phyloP scores from a whole-genome alignment of 176 grass and related monocot species.

The Oryza glumipatula region DNA sequence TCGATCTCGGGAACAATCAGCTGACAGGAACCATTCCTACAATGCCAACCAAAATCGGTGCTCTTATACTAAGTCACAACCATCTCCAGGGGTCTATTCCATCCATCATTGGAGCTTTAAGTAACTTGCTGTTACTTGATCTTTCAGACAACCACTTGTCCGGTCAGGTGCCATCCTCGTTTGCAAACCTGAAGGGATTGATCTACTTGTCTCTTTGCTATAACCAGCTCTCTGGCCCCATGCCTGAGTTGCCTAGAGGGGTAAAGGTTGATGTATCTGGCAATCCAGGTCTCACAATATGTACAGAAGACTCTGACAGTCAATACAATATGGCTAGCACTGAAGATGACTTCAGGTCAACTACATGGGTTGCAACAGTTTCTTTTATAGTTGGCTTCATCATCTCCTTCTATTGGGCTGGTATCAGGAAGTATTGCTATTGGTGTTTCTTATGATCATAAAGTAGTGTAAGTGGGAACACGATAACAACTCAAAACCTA shows the following conservation, averaged over 20 bases:
- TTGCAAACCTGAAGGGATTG: conserved; percentile 36
- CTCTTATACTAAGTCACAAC: no score
- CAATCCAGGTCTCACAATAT: conserved; percentile 38
- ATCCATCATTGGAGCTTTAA: not conserved
- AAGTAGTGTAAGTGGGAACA: no score
- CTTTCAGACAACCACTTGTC: conserved; percentile 61
- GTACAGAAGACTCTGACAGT: not conserved
- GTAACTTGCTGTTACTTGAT: conserved; percentile 62
- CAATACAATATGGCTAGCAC: not conserved
- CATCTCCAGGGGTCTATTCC: no score
- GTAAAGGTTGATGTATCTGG: conserved; percentile 40
- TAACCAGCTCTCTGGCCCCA: conserved; percentile 52
- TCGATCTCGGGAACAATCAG: conserved; percentile 52
- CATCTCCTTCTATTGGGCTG: conserved; percentile 23
- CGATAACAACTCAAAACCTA: no score
- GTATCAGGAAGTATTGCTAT: no score
- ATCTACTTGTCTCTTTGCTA: conserved; percentile 49
- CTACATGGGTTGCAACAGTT: conserved; percentile 37
- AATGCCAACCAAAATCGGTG: no score
- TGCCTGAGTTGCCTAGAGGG: conserved; percentile 40
- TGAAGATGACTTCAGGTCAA: conserved; percentile 25
- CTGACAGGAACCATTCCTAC: conserved; percentile 54
- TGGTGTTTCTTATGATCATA: no score
- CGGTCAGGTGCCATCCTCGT: conserved; percentile 46
- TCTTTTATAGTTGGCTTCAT: conserved; percentile 20